Evolutionary conservation across 805 yeast species (phyloP), one percentile per base, ranked within the genome.

Genomic region (Yarrowia yakushimensis): DNA sequence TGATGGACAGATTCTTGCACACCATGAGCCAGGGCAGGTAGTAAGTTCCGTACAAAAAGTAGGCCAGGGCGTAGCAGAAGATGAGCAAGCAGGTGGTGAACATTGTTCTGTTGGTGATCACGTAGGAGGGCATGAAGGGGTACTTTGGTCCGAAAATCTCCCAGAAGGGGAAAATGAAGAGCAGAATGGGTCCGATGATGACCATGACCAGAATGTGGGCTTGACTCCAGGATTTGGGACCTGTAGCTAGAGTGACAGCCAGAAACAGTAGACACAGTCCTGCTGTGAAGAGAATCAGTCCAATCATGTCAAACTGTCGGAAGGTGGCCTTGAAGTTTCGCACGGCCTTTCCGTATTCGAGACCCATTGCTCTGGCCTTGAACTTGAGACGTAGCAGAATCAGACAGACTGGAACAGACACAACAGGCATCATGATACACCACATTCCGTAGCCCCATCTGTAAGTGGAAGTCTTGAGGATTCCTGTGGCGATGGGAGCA

Each of bases 171-270:
- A 85, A 82, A n/a, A 79, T 71, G 11, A 90, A 90, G 59, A 87
- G 70, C 34, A 85, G 71, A n/a, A 78, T 80, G 66, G 83, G 78
- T 1, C 96, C 94, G 63, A 88, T 69, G 23, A 85, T 88, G 54
- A 87, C 73, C 1, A 92, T 90, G 8, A 80, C 93, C 67, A 88
- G 83, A 67, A 85, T 78, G 50, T 82, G 76, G n/a, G 83, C 89
- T 63, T 77, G 75, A 59, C 75, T 69, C 94, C 94, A 88, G 54
- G 78, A 76, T 2, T 74, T 66, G 1, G 69, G 48, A 31, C 73
- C 69, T 65, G 91, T 91, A 65, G 92, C 92, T 31, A 88, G 72
- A 11, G 94, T 87, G 67, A 88, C 78, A 22, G 94, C 94, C 22
- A 83, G 84, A 63, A 88, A 76, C 45, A 88, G 77, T 67, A 86